Base-by-base conservation (phyloP, 2,329 filamentous ascomycete genomes). In the Rhytidhysteron rufulum region DNA sequence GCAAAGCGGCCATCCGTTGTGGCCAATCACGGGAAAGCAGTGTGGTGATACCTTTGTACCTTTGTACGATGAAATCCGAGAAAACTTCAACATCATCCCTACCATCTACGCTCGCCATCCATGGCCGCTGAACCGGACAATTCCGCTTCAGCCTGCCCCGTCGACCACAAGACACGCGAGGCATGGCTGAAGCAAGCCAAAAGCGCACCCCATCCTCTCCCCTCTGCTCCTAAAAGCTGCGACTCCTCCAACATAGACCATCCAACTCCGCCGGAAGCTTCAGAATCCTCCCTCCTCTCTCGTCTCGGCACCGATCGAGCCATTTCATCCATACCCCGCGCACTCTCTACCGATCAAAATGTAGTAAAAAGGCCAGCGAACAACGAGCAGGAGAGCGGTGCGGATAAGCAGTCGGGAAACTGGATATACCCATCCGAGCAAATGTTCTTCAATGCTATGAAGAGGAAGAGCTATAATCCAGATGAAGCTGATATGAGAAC, bases 381-480 rank as follows among this genome's bases (percentile, higher is more conserved):
- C 66, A 76, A 79, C 45, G 88, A 96, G 67, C 69, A 78, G 46
- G 89, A 95, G 62, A 63, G 60, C 0, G 60, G 86, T 46, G 75
- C 81, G 17, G 82, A 88, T 55, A 71, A 75, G 37, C 62, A 70
- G 27, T 79, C 80, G 0, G 91, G 91, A 1, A 95, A 96, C 65
- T 98, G 93, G 93, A 84, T 98, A 45, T 98, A 98, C 67, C 93
- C 93, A 0, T 93, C 86, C 0, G 91, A 97, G 65, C 85, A 87
- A 60, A 95, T 96, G 82, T 98, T 98, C 74, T 97, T 97, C 70
- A 87, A 95, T 34, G 93, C 93, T 32, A 91, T 98, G 82, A 82
- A 85, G 72, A 84, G 91, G 61, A 98, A 98, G 68, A 85, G 84
- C 31, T 84, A 89, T 70, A 80, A 82, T 45, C 83, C 79, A 21